Conservation (phyloP, 192 early-diverging fungal species). For the Backusella parvicylindrica region DNA sequence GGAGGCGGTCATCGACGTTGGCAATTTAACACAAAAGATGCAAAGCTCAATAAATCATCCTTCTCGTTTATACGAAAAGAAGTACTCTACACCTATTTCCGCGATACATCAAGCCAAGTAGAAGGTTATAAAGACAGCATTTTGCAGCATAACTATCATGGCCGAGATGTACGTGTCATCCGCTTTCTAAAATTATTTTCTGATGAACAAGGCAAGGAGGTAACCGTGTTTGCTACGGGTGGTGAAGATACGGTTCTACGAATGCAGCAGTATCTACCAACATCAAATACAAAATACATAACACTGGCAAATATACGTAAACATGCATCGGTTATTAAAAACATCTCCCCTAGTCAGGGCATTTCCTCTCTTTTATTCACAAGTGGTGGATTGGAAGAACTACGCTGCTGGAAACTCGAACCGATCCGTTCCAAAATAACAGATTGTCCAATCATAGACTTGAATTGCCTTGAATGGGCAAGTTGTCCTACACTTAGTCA, state of each 20-base stretch:
- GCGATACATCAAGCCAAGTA: constrained; percentile 35
- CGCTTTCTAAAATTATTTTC: constrained; percentile 20
- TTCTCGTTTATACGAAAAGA: constrained; percentile 61
- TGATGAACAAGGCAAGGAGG: constrained; percentile 3
- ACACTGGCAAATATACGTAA: constrained; percentile 36
- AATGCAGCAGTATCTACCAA: constrained; percentile 47
- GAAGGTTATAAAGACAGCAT: constrained; percentile 52
- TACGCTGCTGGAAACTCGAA: constrained; percentile 60
- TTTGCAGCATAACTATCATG: constrained; percentile 55
- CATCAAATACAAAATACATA: not conserved
- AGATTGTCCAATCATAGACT: no score
- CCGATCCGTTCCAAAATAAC: constrained; percentile 14
- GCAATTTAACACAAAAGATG: constrained; percentile 55
- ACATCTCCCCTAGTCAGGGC: constrained; percentile 34
- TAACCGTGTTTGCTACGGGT: constrained; percentile 49
- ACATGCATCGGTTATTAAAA: constrained; percentile 53
- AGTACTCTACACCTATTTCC: constrained; percentile 42
- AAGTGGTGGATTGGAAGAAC: constrained; percentile 59
- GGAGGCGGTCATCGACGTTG: constrained; percentile 72
- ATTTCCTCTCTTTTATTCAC: constrained; percentile 51
- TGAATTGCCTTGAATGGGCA: constrained; percentile 49
- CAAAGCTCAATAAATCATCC: constrained; percentile 40
- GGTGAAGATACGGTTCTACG: constrained; percentile 53
- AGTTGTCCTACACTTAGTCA: constrained; percentile 42
- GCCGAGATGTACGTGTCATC: constrained; percentile 61